These are phyloP conservation scores for Taphrina flavorubra DNA, from an alignment of 1,139 yeast genomes.

Conservation along the genomic window DNA sequence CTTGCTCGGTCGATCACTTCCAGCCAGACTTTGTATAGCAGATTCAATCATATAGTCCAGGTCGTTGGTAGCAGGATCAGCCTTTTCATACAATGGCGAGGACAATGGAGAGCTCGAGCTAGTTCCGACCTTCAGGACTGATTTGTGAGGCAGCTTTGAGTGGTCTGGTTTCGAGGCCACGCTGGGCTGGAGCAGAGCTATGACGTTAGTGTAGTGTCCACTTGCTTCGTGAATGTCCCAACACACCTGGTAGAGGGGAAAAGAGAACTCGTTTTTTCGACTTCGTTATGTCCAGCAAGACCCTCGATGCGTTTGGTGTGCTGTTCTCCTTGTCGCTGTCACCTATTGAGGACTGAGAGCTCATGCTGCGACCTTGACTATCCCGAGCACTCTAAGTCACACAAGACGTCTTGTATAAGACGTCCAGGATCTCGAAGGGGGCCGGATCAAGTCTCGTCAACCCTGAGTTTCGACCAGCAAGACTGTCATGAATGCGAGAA, in stretches of 20 bases:
- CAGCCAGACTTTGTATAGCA: conserved; percentile 20
- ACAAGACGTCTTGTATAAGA: not conserved
- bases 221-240: not conserved
- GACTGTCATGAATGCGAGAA: no score
- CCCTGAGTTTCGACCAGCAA: not conserved
- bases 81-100: conserved; percentile 8
- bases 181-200: conserved; percentile 15
- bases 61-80: conserved; percentile 13
- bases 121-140: conserved; percentile 26
- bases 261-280: conserved; percentile 36
- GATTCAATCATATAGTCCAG: conserved; percentile 21
- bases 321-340: conserved; percentile 40
- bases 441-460: not conserved
- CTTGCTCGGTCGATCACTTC: conserved; percentile 29
- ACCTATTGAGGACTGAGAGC: conserved; percentile 25
- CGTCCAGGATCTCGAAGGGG: no score
- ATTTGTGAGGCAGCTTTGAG: conserved; percentile 29
- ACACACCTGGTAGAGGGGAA: conserved; percentile 30
- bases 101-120: conserved; percentile 25
- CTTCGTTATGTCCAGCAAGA: not conserved
- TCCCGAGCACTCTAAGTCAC: not conserved
- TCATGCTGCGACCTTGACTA: conserved; percentile 14
- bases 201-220: not conserved
- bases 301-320: conserved; percentile 2
- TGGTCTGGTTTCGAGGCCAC: conserved; percentile 22